A percentile compares a stretch with the other conserved stretches of the same genome.
phyloP scores from a whole-genome alignment of 2,329 filamentous ascomycete species.

The Ophiostoma perfectum region DNA sequence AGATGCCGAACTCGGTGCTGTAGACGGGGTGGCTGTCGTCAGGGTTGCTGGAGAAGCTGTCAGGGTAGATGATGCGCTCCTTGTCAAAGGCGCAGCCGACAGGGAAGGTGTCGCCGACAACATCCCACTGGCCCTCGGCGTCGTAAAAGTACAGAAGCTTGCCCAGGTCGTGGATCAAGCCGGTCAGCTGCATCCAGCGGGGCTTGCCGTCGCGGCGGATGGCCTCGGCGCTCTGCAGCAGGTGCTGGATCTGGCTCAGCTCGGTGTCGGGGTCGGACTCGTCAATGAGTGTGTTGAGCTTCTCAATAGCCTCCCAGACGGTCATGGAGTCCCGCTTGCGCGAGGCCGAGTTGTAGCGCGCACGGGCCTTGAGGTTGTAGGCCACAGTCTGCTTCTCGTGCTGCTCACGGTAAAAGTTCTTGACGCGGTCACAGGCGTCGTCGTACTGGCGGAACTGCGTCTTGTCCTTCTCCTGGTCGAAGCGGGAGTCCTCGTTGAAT shows the following conservation, averaged over 20 bases:
- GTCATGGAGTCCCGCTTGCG: constrained; percentile 66
- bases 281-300: constrained; percentile 84
- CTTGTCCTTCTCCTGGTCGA: constrained; percentile 35
- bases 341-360: constrained; percentile 60
- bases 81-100: constrained; percentile 68
- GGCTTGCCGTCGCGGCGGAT: constrained; percentile 81
- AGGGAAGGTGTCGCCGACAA: constrained; percentile 81
- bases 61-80: constrained; percentile 71
- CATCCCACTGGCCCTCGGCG: constrained; percentile 86
- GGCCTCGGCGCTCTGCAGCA: constrained; percentile 82
- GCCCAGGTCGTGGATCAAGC: constrained; percentile 72
- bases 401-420: constrained; percentile 75
- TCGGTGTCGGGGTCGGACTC: constrained; percentile 86
- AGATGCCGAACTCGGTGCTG: constrained; percentile 72
- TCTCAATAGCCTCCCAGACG: constrained; percentile 88
- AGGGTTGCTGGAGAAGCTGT: constrained; percentile 71
- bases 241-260: constrained; percentile 82
- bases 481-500: constrained; percentile 28
- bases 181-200: constrained; percentile 74
- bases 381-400: constrained; percentile 69
- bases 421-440: constrained; percentile 75
- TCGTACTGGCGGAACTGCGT: constrained; percentile 62
- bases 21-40: constrained; percentile 68
- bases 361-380: constrained; percentile 78
- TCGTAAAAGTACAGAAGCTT: constrained; percentile 77